Evolutionary conservation across 306 rosid species (phyloP).

Genomic region (Vigna trinervia): DNA sequence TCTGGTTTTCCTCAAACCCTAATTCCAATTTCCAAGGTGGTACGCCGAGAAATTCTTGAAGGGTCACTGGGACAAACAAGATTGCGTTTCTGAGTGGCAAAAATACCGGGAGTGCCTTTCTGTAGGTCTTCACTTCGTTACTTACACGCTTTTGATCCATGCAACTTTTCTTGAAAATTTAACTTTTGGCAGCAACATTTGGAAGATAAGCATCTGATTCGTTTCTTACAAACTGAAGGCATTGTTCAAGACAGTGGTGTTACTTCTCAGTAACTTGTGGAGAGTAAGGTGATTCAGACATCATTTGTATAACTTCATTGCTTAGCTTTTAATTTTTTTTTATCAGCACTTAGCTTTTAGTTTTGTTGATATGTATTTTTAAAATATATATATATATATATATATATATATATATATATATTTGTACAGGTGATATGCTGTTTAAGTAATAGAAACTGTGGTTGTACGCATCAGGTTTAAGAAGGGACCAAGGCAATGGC

Average conservation of each 20-base stretch:
- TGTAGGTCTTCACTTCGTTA: slow-evolving; percentile 43
- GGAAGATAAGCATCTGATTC: slow-evolving; percentile 73
- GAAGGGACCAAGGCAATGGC: slow-evolving; percentile 4
- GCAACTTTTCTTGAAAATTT: neutral
- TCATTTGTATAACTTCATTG: slow-evolving; percentile 7
- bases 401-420: no score
- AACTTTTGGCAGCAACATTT: slow-evolving; percentile 65
- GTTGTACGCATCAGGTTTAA: slow-evolving; percentile 10
- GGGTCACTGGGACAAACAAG: slow-evolving; percentile 77
- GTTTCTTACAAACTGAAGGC: slow-evolving; percentile 73
- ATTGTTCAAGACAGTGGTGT: slow-evolving; percentile 40
- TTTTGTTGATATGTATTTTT: neutral
- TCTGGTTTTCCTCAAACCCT: slow-evolving; percentile 41
- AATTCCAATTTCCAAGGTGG: slow-evolving; percentile 58
- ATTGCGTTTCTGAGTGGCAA: slow-evolving; percentile 78
- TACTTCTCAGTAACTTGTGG: slow-evolving; percentile 39
- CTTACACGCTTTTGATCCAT: neutral
- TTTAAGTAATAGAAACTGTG: slow-evolving; percentile 13
- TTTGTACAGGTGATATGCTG: neutral
- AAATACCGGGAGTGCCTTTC: slow-evolving; percentile 87
- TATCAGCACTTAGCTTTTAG: neutral
- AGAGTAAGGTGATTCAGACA: slow-evolving; percentile 28
- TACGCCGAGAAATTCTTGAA: slow-evolving; percentile 77
- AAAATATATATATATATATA: no score
- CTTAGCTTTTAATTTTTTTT: neutral